Evolutionary conservation across 2,329 filamentous ascomycete species (phyloP).

Genomic region (Fusarium dlaminii): DNA sequence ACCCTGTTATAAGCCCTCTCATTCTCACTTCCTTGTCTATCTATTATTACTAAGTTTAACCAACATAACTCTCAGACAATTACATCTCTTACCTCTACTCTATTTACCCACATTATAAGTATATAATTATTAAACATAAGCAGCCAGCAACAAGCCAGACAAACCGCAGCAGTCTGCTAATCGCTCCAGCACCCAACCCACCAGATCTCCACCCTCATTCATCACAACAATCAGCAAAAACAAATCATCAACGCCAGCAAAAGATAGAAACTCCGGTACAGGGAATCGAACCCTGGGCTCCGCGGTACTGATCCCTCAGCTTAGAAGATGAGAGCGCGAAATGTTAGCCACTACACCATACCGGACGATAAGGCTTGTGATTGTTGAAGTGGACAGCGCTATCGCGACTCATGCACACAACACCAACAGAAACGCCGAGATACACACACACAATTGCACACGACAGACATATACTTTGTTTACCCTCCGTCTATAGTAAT

Average conservation of each 20-base stretch:
- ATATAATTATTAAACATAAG: not conserved
- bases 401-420: constrained; percentile 3
- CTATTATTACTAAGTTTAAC: not conserved
- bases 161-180: not conserved
- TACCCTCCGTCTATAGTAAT: constrained; percentile 42
- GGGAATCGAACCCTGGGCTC: constrained; percentile 42
- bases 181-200: not conserved
- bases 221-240: not conserved
- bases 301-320: constrained; percentile 32
- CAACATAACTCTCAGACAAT: not conserved
- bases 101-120: not conserved
- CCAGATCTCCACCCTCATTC: not conserved
- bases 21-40: not conserved
- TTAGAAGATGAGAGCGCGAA: constrained; percentile 43
- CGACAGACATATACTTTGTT: constrained; percentile 7
- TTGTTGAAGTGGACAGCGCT: not conserved
- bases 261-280: constrained; percentile 14
- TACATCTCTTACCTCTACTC: not conserved
- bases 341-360: constrained; percentile 49
- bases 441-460: not conserved
- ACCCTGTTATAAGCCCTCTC: not conserved
- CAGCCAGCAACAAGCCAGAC: not conserved
- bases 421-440: not conserved
- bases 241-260: not conserved
- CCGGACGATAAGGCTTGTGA: constrained; percentile 30